These are phyloP conservation scores for Nepenthes alata DNA, from an alignment of 179 eudicot species.

Conservation along the genomic window DNA sequence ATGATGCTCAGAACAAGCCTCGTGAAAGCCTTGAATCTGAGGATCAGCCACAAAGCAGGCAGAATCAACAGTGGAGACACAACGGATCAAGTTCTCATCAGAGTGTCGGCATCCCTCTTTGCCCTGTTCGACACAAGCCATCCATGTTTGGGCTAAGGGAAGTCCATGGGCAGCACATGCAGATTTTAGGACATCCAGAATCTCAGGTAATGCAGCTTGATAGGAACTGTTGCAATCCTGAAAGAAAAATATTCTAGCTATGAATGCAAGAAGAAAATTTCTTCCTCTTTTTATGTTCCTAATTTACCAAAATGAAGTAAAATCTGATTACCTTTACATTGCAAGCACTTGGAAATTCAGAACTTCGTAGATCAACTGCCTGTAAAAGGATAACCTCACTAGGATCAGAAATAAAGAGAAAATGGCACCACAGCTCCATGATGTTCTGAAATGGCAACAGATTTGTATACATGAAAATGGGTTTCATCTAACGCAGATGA, in stretches of 20 bases:
- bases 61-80: slow-evolving; percentile 70
- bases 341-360: slow-evolving; percentile 37
- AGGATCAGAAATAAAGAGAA: slow-evolving; percentile 4
- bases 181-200: slow-evolving; percentile 48
- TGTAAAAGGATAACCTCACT: slow-evolving; percentile 17
- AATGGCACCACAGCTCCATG: not conserved
- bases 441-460: no score
- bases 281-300: not conserved
- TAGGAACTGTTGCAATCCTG: slow-evolving; percentile 45
- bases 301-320: not conserved
- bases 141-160: slow-evolving; percentile 95
- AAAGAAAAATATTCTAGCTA: not conserved
- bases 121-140: slow-evolving; percentile 69
- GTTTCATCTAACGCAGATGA: not conserved
- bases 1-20: slow-evolving; percentile 87
- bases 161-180: slow-evolving; percentile 53
- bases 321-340: slow-evolving; percentile 38
- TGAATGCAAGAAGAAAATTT: slow-evolving; percentile 1
- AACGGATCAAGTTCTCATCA: slow-evolving; percentile 45
- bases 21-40: slow-evolving; percentile 43
- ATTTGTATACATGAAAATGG: not conserved
- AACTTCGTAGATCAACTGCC: slow-evolving; percentile 79
- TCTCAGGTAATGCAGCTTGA: slow-evolving; percentile 65
- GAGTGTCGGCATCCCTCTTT: slow-evolving; percentile 72
- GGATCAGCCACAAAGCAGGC: slow-evolving; percentile 61